phyloP scores from a whole-genome alignment of 768 basidiomycete genomes.

The Psilocybe cubensis region DNA sequence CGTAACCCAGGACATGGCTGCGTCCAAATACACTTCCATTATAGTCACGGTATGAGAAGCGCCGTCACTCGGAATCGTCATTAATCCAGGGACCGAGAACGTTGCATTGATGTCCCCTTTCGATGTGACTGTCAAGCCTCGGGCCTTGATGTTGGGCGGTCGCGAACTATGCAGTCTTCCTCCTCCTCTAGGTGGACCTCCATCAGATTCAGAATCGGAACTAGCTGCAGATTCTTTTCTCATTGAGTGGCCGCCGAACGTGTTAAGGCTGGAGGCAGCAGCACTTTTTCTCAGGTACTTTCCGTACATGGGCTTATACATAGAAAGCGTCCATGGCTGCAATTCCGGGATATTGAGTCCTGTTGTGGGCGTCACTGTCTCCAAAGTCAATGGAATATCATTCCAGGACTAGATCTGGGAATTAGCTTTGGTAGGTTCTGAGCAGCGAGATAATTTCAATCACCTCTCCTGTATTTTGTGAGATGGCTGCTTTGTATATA shows the following conservation, averaged over 20 bases:
- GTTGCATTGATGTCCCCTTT: conserved; percentile 41
- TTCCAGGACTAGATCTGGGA: conserved; percentile 33
- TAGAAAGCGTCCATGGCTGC: conserved; percentile 38
- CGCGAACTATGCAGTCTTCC: neutral
- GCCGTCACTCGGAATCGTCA: conserved; percentile 40
- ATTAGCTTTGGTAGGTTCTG: neutral
- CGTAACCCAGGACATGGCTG: conserved; percentile 38
- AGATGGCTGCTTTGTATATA: conserved; percentile 44
- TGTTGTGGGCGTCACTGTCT: conserved; percentile 46
- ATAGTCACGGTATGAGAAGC: conserved; percentile 41
- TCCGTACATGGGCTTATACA: conserved; percentile 18
- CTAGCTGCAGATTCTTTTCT: neutral
- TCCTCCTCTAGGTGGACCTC: neutral
- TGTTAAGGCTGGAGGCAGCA: neutral
- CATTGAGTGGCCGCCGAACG: neutral
- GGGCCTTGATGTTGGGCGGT: conserved; percentile 7
- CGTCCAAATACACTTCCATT: conserved; percentile 35
- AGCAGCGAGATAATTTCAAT: conserved; percentile 14
- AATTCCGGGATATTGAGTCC: conserved; percentile 41
- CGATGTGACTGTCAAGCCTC: conserved; percentile 28
- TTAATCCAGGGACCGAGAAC: conserved; percentile 34
- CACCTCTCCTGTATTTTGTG: conserved; percentile 47
- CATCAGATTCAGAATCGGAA: no score
- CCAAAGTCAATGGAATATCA: conserved; percentile 43
- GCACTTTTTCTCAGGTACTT: conserved; percentile 25